Evolutionary conservation across 345 rosid species (phyloP).

Genomic region (Linum tenue): DNA sequence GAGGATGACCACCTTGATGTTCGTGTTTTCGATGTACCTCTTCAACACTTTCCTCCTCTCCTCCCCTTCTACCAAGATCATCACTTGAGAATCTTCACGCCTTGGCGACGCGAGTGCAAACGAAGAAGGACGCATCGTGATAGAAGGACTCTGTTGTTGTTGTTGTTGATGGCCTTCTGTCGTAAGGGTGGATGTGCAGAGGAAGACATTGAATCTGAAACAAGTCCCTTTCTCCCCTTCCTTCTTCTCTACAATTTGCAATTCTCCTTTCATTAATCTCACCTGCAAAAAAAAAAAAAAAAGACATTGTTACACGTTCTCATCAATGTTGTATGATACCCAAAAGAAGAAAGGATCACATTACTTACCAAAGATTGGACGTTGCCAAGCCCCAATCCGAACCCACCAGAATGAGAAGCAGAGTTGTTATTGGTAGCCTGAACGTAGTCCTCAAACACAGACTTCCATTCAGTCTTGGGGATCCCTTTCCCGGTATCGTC

Average conservation of each 20-base stretch:
- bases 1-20: slow-evolving; percentile 21
- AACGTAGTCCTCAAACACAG: background rate
- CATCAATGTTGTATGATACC: background rate
- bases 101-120: slow-evolving; percentile 18
- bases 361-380: slow-evolving; percentile 1
- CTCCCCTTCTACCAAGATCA: slow-evolving; percentile 21
- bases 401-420: background rate
- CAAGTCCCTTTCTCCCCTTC: slow-evolving; percentile 28
- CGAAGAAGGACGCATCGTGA: slow-evolving; percentile 13
- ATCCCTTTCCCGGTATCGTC: slow-evolving; percentile 5
- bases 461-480: background rate
- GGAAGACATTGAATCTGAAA: slow-evolving; percentile 33
- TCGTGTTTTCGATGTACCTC: slow-evolving; percentile 26
- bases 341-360: background rate
- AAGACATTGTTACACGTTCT: background rate
- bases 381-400: slow-evolving; percentile 6
- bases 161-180: background rate
- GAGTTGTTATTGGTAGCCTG: background rate
- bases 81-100: slow-evolving; percentile 25
- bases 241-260: slow-evolving; percentile 29
- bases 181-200: slow-evolving; percentile 4
- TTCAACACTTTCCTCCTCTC: slow-evolving; percentile 25
- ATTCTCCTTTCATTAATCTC: slow-evolving; percentile 28
- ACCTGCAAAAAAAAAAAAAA: too few relatives aligned
- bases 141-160: slow-evolving; percentile 15